phyloP scores from a whole-genome alignment of 2,329 filamentous ascomycete species.

The Knufia fluminis region DNA sequence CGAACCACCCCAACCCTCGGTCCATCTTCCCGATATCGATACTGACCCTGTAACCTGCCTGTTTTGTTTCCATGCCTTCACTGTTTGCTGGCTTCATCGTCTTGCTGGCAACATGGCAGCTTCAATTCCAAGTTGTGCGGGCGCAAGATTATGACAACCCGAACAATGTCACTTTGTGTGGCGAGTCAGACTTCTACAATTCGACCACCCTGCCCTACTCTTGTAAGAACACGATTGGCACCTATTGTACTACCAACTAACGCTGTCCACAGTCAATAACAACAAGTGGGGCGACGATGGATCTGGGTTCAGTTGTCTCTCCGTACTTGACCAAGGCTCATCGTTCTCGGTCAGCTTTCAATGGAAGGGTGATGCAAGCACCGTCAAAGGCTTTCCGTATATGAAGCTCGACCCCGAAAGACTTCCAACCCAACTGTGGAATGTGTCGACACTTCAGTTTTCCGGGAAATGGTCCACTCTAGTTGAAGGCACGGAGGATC shows the following conservation, averaged over 20 bases:
- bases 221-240: slow-evolving; percentile 7
- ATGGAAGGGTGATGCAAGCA: slow-evolving; percentile 12
- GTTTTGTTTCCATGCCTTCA: background rate
- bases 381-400: slow-evolving; percentile 15
- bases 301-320: slow-evolving; percentile 10
- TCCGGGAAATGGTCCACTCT: slow-evolving; percentile 9
- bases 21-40: background rate
- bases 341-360: slow-evolving; percentile 13
- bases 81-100: slow-evolving; percentile 7
- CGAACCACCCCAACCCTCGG: background rate
- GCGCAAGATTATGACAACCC: background rate
- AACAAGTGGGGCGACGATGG: slow-evolving; percentile 16
- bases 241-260: background rate
- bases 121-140: background rate
- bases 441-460: slow-evolving; percentile 13
- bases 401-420: slow-evolving; percentile 11
- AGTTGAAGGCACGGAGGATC: slow-evolving; percentile 10
- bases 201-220: slow-evolving; percentile 13
- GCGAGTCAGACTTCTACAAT: slow-evolving; percentile 12
- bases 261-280: slow-evolving; percentile 12
- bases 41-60: background rate
- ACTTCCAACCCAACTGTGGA: slow-evolving; percentile 14
- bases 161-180: slow-evolving; percentile 10
- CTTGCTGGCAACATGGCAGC: slow-evolving; percentile 7
- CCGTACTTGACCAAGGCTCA: slow-evolving; percentile 8